phyloP scores from a whole-genome alignment of 83 land plant genomes.

The Picea abies region DNA sequence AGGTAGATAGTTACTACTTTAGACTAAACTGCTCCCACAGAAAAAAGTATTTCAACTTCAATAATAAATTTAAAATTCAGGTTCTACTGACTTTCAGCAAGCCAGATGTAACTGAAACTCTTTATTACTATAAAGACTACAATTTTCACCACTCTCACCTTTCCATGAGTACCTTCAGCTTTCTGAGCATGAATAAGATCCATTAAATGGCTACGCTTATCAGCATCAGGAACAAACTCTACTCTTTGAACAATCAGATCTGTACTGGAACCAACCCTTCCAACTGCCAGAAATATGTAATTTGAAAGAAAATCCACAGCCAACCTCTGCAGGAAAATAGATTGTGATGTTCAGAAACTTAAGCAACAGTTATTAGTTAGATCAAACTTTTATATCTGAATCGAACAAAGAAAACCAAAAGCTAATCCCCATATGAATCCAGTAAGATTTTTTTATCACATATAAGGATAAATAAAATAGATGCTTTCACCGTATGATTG shows the following conservation, averaged over 20 bases:
- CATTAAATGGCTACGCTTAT: constrained; percentile 77
- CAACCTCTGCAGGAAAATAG: constrained; percentile 44
- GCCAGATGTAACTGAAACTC: neutral
- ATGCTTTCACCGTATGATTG: neutral
- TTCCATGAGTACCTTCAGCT: constrained; percentile 42
- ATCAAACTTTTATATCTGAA: neutral
- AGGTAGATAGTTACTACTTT: neutral
- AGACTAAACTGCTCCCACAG: neutral
- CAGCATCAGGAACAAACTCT: constrained; percentile 67
- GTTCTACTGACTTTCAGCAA: neutral
- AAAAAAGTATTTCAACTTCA: neutral
- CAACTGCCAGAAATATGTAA: constrained; percentile 86
- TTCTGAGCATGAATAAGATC: constrained; percentile 71
- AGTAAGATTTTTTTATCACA: neutral
- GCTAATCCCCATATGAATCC: neutral
- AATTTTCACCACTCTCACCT: constrained; percentile 25
- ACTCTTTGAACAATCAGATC: constrained; percentile 75
- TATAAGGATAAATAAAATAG: neutral
- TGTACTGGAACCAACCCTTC: constrained; percentile 93
- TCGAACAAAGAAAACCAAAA: neutral
- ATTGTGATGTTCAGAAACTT: neutral
- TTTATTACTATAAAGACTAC: neutral
- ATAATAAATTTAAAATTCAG: neutral
- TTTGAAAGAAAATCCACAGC: constrained; percentile 76
- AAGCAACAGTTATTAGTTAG: neutral